These are phyloP conservation scores for Aspergillus candidus DNA, from an alignment of 2,329 filamentous ascomycete genomes.

Conservation along the genomic window DNA sequence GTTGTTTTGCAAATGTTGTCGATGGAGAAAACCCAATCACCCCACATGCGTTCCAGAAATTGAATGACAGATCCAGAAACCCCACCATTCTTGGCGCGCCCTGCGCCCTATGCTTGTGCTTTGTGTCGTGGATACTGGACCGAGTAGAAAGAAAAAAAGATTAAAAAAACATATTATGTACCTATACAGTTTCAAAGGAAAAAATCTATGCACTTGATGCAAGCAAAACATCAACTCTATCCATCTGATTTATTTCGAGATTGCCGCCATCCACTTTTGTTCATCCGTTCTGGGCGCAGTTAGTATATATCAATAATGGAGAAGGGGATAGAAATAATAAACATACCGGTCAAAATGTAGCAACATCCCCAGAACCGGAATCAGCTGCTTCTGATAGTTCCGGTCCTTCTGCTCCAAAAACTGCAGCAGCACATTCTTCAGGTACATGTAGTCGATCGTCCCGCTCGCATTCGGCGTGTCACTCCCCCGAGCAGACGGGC, in stretches of 20 bases:
- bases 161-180: constrained; percentile 12
- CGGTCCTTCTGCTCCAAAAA: constrained; percentile 63
- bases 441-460: constrained; percentile 55
- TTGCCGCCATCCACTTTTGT: constrained; percentile 77
- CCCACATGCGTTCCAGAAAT: not conserved
- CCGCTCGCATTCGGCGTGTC: constrained; percentile 32
- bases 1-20: too few relatives aligned
- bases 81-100: not conserved
- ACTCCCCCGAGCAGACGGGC: constrained; percentile 27
- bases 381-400: constrained; percentile 61
- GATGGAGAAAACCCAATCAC: too few relatives aligned
- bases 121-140: not conserved
- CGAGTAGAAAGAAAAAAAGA: constrained; percentile 3
- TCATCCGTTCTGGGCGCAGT: constrained; percentile 57
- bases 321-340: not conserved
- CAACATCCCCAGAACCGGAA: constrained; percentile 60
- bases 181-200: constrained; percentile 13
- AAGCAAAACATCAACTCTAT: not conserved
- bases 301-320: constrained; percentile 10
- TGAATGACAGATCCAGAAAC: not conserved
- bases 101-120: not conserved
- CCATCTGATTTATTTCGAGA: constrained; percentile 42
- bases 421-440: constrained; percentile 62
- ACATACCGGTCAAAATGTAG: constrained; percentile 59
- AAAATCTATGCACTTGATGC: constrained; percentile 2